Conservation (phyloP, 352 stramenopile genomes). For the Phytophthora pluvialis region DNA sequence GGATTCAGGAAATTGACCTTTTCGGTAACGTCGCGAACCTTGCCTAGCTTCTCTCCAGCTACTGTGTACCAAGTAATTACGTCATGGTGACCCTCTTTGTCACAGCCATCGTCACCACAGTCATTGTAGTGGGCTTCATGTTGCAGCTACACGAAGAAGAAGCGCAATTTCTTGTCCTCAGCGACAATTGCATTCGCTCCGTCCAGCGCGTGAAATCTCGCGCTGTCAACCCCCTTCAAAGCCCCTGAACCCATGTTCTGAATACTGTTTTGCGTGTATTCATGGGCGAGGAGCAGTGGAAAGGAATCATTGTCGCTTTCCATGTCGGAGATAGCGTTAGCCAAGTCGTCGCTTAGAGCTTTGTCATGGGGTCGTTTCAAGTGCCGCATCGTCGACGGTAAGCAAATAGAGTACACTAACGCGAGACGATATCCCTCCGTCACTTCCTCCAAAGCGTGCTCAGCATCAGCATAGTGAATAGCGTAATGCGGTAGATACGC, state of each 20-base stretch:
- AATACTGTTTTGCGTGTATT: slow-evolving; percentile 39
- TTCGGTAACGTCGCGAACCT: neutral
- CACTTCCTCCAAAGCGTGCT: slow-evolving; percentile 30
- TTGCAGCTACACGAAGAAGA: slow-evolving; percentile 21
- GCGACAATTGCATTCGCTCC: slow-evolving; percentile 20
- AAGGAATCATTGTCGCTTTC: slow-evolving; percentile 10
- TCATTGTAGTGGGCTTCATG: neutral
- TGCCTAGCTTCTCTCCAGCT: neutral
- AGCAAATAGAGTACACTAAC: slow-evolving; percentile 30
- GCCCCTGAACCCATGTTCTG: slow-evolving; percentile 16
- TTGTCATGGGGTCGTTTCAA: neutral
- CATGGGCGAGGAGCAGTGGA: slow-evolving; percentile 25
- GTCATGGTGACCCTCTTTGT: neutral
- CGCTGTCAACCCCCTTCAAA: slow-evolving; percentile 32
- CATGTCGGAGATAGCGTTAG: slow-evolving; percentile 5
- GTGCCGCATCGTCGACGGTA: slow-evolving; percentile 17
- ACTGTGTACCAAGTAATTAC: neutral
- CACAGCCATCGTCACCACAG: neutral
- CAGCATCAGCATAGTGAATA: slow-evolving; percentile 33
- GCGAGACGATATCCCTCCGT: slow-evolving; percentile 31
- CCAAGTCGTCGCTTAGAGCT: slow-evolving; percentile 11
- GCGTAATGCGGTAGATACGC: slow-evolving; percentile 25
- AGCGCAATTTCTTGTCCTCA: slow-evolving; percentile 16
- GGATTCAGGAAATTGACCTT: slow-evolving; percentile 10
- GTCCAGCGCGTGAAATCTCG: slow-evolving; percentile 26